phyloP scores from a whole-genome alignment of 2,329 filamentous ascomycete species.

The Stachybotrys elegans region DNA sequence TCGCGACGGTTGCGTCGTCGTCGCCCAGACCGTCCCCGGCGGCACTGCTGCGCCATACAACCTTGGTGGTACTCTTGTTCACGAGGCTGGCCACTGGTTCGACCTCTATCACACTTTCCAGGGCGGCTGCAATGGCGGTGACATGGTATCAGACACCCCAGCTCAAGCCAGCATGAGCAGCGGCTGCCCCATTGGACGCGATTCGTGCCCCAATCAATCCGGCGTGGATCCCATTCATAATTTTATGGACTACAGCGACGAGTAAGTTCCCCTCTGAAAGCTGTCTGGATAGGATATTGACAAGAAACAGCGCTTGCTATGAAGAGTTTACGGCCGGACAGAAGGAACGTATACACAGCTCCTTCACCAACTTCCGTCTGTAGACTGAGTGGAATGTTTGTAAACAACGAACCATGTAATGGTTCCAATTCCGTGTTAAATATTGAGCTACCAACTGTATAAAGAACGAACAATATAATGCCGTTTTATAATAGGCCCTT shows the following conservation, averaged over 20 bases:
- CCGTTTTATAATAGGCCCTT: no score
- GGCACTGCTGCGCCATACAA: conserved; percentile 26
- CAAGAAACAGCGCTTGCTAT: background rate
- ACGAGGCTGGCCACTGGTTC: conserved; percentile 37
- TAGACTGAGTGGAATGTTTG: no score
- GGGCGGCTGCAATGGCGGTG: conserved; percentile 28
- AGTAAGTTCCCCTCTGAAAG: conserved; percentile 21
- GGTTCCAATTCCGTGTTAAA: no score
- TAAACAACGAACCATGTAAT: no score
- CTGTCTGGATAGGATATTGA: background rate
- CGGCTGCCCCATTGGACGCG: conserved; percentile 29
- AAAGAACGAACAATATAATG: no score
- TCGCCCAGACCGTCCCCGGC: conserved; percentile 30
- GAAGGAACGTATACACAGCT: background rate
- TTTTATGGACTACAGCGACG: conserved; percentile 35
- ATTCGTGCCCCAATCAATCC: conserved; percentile 25
- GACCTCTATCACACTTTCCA: conserved; percentile 37
- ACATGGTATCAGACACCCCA: conserved; percentile 35
- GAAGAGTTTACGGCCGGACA: background rate
- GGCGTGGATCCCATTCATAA: conserved; percentile 30
- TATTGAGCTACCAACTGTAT: no score
- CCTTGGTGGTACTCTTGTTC: conserved; percentile 21
- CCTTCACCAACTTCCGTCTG: background rate
- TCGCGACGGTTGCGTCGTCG: conserved; percentile 34
- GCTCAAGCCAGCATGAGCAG: conserved; percentile 23